These are phyloP conservation scores for Aspergillus bridgeri DNA, from an alignment of 495 filamentous ascomycete genomes.

Conservation along the genomic window DNA sequence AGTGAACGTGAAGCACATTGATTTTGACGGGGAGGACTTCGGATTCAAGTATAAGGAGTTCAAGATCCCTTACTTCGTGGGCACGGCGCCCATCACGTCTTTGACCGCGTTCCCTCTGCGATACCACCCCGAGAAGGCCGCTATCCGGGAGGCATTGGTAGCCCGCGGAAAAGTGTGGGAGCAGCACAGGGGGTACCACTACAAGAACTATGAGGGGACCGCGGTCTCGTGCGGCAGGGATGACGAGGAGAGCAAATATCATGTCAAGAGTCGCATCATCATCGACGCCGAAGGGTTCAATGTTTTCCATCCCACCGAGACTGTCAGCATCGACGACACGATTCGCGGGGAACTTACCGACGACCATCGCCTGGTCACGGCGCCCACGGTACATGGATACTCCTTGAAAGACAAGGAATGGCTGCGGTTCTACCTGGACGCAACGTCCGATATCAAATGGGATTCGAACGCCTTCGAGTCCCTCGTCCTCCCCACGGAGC, in stretches of 20 bases:
- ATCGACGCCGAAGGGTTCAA: conserved; percentile 47
- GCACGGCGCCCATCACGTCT: conserved; percentile 53
- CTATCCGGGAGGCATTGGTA: conserved; percentile 29
- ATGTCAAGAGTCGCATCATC: conserved; percentile 53
- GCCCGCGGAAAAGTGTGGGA: conserved; percentile 50
- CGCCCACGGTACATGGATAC: conserved; percentile 23
- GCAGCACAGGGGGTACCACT: conserved; percentile 56
- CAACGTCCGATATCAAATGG: conserved; percentile 45
- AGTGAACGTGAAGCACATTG: conserved; percentile 46
- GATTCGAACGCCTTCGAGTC: conserved; percentile 52
- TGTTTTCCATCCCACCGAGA: conserved; percentile 33
- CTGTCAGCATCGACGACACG: conserved; percentile 17
- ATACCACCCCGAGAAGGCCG: conserved; percentile 45
- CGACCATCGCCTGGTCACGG: conserved; percentile 17
- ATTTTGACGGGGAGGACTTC: conserved; percentile 59
- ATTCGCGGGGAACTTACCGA: conserved; percentile 12
- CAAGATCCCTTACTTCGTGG: conserved; percentile 48
- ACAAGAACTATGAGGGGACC: conserved; percentile 55
- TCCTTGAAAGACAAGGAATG: conserved; percentile 38
- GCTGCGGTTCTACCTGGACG: conserved; percentile 37
- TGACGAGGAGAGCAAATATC: conserved; percentile 38
- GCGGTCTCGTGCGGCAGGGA: conserved; percentile 30
- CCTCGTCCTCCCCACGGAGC: conserved; percentile 43
- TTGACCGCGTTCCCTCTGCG: conserved; percentile 55
- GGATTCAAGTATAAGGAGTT: conserved; percentile 43